Percentiles rank a stretch among this genome's conserved stretches.
Evolutionary conservation across 176 grass and related monocot species (phyloP).

Genomic region (Panicum miliaceum): DNA sequence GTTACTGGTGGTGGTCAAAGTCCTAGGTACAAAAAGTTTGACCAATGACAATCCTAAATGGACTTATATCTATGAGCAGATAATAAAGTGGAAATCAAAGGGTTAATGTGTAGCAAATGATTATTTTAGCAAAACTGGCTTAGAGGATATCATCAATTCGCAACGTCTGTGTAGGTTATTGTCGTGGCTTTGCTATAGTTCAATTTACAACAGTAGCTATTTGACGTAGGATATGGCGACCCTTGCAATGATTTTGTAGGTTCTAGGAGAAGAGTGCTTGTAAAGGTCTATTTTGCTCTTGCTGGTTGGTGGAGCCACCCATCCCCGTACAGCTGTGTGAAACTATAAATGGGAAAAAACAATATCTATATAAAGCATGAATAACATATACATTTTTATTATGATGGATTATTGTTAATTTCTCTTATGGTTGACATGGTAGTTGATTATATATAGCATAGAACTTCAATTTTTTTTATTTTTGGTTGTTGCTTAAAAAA

Average conservation of each 20-base stretch:
- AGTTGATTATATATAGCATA: too few relatives aligned
- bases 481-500: background rate
- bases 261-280: background rate
- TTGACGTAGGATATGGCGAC: constrained; percentile 1
- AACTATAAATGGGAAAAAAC: background rate
- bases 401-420: constrained; percentile 4
- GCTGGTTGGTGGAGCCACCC: background rate
- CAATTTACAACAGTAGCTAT: background rate
- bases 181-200: background rate
- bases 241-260: background rate
- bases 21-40: background rate
- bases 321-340: too few relatives aligned
- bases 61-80: background rate
- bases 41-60: background rate
- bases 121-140: background rate
- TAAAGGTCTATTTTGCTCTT: background rate
- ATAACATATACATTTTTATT: background rate
- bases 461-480: too few relatives aligned
- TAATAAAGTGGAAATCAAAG: background rate
- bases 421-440: background rate
- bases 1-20: background rate
- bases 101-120: background rate
- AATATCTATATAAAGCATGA: background rate
- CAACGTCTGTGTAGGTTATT: background rate
- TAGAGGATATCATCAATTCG: background rate